Evolutionary conservation across 805 yeast species (phyloP).

Genomic region (Ogataea pignaliae): DNA sequence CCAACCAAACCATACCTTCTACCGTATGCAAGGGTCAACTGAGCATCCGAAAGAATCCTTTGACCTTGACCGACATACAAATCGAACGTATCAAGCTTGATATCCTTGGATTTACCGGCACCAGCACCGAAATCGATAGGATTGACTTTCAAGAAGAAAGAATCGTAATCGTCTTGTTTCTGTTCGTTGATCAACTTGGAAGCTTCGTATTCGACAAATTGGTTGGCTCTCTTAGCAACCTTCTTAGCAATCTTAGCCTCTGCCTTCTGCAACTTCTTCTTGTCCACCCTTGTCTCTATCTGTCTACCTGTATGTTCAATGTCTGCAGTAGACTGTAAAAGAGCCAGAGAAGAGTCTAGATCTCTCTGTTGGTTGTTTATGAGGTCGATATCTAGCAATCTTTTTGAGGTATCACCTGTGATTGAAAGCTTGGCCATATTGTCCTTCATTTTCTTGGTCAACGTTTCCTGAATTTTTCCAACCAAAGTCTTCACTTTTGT

Average conservation of each 20-base stretch:
- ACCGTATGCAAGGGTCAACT: conserved; percentile 83
- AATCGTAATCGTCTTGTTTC: conserved; percentile 78
- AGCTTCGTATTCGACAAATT: conserved; percentile 88
- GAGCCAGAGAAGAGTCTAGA: conserved; percentile 68
- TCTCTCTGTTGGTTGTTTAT: conserved; percentile 67
- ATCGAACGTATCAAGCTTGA: conserved; percentile 89
- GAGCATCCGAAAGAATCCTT: conserved; percentile 84
- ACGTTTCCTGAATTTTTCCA: conserved; percentile 41
- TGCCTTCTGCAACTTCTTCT: conserved; percentile 94
- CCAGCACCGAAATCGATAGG: conserved; percentile 87
- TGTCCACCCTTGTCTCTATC: conserved; percentile 91
- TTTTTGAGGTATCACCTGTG: conserved; percentile 84
- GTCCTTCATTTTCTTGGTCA: conserved; percentile 51
- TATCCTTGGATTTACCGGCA: conserved; percentile 97
- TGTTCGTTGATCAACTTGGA: conserved; percentile 73
- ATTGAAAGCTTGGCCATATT: conserved; percentile 70
- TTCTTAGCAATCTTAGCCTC: conserved; percentile 96
- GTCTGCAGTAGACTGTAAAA: conserved; percentile 74
- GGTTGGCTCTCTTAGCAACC: conserved; percentile 81
- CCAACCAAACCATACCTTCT: conserved; percentile 97
- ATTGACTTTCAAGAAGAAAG: conserved; percentile 90
- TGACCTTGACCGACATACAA: conserved; percentile 94
- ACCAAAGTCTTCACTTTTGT: conserved; percentile 50
- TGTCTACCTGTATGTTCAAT: conserved; percentile 89
- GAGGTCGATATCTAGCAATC: conserved; percentile 76